phyloP scores from a whole-genome alignment of 2,329 filamentous ascomycete genomes.

The Claviceps sp. region DNA sequence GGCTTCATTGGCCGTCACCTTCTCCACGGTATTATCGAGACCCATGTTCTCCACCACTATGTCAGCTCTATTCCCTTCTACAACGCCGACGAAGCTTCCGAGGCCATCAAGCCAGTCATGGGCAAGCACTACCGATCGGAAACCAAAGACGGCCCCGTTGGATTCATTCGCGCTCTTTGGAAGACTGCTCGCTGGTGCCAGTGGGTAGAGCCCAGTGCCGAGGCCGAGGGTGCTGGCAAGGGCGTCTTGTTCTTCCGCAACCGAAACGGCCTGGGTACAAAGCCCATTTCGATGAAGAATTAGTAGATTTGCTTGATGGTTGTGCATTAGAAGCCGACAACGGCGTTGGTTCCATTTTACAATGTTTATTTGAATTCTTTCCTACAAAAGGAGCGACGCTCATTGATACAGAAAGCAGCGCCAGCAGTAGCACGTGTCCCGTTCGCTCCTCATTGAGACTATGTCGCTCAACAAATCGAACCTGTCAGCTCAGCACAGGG shows the following conservation, averaged over 20 bases:
- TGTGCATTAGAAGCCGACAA: background rate
- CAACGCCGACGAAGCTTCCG: slow-evolving; percentile 84
- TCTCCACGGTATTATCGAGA: slow-evolving; percentile 93
- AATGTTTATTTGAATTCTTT: background rate
- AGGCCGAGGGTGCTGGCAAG: slow-evolving; percentile 66
- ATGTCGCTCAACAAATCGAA: background rate
- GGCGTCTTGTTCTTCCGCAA: slow-evolving; percentile 92
- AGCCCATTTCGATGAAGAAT: slow-evolving; percentile 17
- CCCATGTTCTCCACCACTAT: slow-evolving; percentile 96
- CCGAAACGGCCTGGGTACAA: slow-evolving; percentile 68
- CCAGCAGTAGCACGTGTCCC: background rate
- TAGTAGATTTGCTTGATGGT: background rate
- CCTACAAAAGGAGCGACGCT: background rate
- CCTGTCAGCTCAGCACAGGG: background rate
- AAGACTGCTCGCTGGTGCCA: slow-evolving; percentile 76
- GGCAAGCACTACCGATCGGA: slow-evolving; percentile 87
- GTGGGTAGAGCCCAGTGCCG: slow-evolving; percentile 89
- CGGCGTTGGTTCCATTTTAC: slow-evolving; percentile 2
- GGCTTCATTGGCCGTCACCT: slow-evolving; percentile 86
- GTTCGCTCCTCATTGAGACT: background rate
- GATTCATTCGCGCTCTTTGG: slow-evolving; percentile 79
- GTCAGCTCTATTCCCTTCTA: slow-evolving; percentile 94
- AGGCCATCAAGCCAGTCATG: slow-evolving; percentile 92
- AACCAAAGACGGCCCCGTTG: slow-evolving; percentile 58
- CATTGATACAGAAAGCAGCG: background rate